A percentile compares a stretch with the other conserved stretches of the same genome.
Conservation (phyloP, 352 stramenopile genomes). For the Thalassiosira hispida region DNA sequence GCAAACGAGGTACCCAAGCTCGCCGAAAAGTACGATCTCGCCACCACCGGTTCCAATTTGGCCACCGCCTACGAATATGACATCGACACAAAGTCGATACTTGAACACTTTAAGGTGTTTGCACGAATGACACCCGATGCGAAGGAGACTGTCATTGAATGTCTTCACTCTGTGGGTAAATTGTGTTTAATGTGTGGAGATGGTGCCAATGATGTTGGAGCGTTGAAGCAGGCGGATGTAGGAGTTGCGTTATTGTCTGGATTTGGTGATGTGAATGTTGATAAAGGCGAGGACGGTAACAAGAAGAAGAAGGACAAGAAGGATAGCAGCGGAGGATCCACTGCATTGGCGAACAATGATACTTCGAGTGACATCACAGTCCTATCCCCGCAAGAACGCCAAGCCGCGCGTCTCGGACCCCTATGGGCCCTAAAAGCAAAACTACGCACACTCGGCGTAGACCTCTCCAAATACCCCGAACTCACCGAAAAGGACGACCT, state of each 20-base stretch:
- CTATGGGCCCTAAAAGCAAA: constrained; percentile 80
- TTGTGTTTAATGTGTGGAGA: constrained; percentile 99
- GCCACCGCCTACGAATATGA: constrained; percentile 77
- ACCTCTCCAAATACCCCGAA: constrained; percentile 84
- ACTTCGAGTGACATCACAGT: constrained; percentile 62
- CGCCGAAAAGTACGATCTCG: constrained; percentile 76
- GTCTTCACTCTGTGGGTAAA: constrained; percentile 91
- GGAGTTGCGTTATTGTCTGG: constrained; percentile 87
- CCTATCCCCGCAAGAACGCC: constrained; percentile 59
- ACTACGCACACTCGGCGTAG: constrained; percentile 73
- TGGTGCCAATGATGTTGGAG: constrained; percentile 96
- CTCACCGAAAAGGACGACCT: constrained; percentile 85
- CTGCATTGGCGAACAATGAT: neutral
- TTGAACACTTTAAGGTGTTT: constrained; percentile 90
- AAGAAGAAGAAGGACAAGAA: constrained; percentile 48
- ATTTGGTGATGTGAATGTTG: constrained; percentile 88
- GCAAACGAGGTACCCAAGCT: constrained; percentile 66
- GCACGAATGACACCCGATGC: constrained; percentile 97
- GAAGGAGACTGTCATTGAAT: constrained; percentile 97
- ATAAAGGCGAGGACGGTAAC: constrained; percentile 72
- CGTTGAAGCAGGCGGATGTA: constrained; percentile 83
- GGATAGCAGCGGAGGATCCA: constrained; percentile 8
- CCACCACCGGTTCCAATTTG: constrained; percentile 79
- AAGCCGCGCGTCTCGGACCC: constrained; percentile 73
- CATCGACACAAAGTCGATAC: constrained; percentile 69